A percentile compares a stretch with the other conserved stretches of the same genome.
Evolutionary conservation across 148 eudicot genomes (phyloP).

Genomic region (Limonium bicolor): DNA sequence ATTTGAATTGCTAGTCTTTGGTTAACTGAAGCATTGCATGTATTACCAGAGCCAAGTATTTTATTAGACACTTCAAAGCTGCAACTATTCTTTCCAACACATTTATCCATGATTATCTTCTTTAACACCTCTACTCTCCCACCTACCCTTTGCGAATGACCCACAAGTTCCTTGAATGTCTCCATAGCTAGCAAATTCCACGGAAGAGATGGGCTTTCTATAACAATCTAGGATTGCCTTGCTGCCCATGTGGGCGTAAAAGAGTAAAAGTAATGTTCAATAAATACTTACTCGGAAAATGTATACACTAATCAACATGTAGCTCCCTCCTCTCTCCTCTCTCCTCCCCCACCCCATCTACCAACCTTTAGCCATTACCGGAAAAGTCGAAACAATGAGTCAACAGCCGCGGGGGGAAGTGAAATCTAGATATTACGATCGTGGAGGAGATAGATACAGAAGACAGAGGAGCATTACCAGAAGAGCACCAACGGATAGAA

Average conservation of each 20-base stretch:
- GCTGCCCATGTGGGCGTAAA: background rate
- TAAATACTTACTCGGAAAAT: no score
- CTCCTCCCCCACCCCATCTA: no score
- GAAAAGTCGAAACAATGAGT: no score
- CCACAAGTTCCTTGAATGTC: background rate
- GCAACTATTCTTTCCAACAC: slow-evolving; percentile 2
- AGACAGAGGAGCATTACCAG: no score
- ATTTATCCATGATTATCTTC: background rate
- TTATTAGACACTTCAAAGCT: background rate
- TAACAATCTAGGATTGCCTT: background rate
- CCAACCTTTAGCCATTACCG: no score
- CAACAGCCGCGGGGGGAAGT: no score
- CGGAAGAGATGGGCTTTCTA: background rate
- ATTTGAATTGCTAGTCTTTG: background rate
- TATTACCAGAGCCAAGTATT: background rate
- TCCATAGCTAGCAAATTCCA: background rate
- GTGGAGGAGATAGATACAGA: no score
- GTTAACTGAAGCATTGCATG: background rate
- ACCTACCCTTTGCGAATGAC: background rate
- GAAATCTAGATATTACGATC: no score
- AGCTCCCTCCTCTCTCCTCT: no score
- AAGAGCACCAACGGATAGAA: no score
- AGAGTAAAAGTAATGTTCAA: no score
- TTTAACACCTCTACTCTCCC: background rate
- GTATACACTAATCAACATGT: no score